A percentile compares a stretch with the other conserved stretches of the same genome.
These are phyloP conservation scores for Cochlearia excelsa DNA, from an alignment of 345 rosid genomes.

Conservation along the genomic window DNA sequence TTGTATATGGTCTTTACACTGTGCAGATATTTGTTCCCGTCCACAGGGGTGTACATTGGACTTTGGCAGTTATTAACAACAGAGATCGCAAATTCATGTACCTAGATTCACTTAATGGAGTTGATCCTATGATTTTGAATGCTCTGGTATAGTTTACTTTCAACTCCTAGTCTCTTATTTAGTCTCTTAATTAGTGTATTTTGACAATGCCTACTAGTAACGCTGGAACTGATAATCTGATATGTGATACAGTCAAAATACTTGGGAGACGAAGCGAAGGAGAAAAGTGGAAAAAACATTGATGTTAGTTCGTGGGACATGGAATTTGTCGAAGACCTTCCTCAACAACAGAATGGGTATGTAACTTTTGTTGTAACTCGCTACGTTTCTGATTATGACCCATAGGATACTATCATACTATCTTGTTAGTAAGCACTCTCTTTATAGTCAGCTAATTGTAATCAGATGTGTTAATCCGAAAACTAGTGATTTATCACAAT, in stretches of 20 bases:
- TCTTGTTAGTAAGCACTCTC: not conserved
- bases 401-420: slow-evolving; percentile 2
- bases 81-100: slow-evolving; percentile 79
- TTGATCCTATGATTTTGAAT: slow-evolving; percentile 54
- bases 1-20: not conserved
- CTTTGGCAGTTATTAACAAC: slow-evolving; percentile 87
- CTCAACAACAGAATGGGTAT: slow-evolving; percentile 87
- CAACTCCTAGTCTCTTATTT: too few species aligned
- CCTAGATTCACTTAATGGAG: slow-evolving; percentile 95
- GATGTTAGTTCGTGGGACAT: slow-evolving; percentile 70
- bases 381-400: slow-evolving; percentile 8
- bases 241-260: slow-evolving; percentile 65
- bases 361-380: slow-evolving; percentile 26
- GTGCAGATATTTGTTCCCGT: slow-evolving; percentile 92
- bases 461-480: not conserved
- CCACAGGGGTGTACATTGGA: slow-evolving; percentile 91
- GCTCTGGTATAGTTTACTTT: slow-evolving; percentile 53
- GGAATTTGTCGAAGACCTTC: slow-evolving; percentile 80
- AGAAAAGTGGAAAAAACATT: slow-evolving; percentile 68
- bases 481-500: too few species aligned
- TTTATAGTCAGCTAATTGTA: slow-evolving; percentile 7
- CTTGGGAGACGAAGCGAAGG: slow-evolving; percentile 78
- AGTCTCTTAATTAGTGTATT: too few species aligned
- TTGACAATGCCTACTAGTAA: not conserved
- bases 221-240: slow-evolving; percentile 12